Conservation (phyloP, 257 asterid genomes). For the Nicotiana tomentosiformis region DNA sequence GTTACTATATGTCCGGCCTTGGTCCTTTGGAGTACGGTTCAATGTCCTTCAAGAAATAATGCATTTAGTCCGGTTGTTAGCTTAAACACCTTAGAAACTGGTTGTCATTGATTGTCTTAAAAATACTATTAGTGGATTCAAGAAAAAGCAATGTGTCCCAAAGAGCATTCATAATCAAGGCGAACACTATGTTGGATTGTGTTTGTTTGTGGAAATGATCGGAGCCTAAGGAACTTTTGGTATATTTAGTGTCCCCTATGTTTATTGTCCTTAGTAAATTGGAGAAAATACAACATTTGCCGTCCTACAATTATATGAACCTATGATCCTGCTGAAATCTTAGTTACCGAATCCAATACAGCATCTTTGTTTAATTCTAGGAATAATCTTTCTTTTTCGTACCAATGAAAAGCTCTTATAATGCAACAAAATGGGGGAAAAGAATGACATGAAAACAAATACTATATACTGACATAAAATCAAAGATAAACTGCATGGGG, state of each 20-base stretch:
- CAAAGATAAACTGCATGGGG: background rate
- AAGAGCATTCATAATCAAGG: background rate
- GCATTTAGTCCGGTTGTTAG: background rate
- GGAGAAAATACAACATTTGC: background rate
- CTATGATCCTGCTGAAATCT: background rate
- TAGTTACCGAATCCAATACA: background rate
- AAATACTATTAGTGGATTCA: background rate
- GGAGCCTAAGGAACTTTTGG: background rate
- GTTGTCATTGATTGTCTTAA: background rate
- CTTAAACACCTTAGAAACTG: background rate
- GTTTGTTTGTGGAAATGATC: background rate
- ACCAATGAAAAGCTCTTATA: background rate
- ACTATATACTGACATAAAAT: background rate
- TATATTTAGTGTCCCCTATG: background rate
- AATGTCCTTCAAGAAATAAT: slow-evolving; percentile 1
- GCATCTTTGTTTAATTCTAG: background rate
- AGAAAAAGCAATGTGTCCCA: background rate
- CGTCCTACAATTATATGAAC: background rate
- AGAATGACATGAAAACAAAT: background rate
- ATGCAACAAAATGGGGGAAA: background rate
- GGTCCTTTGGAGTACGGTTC: slow-evolving; percentile 10
- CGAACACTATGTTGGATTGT: background rate
- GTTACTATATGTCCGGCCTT: background rate
- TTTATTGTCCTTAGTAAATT: background rate
- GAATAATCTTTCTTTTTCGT: background rate